Evolutionary conservation across 1,139 yeast species (phyloP).

Genomic region (Lizanozyma gosingica): DNA sequence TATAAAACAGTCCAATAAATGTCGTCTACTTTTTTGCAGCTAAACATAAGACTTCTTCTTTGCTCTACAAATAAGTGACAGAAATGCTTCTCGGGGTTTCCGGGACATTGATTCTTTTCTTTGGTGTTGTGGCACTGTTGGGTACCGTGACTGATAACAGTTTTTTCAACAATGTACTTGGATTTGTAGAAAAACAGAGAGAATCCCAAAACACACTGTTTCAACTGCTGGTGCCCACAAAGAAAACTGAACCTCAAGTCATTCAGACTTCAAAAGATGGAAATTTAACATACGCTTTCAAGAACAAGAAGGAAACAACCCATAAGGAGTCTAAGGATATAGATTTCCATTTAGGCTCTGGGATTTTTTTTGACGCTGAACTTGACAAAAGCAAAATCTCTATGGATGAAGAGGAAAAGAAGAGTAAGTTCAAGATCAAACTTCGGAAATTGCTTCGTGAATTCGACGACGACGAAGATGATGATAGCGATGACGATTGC

Average conservation of each 20-base stretch:
- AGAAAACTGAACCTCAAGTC: neutral
- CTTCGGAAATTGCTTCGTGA: constrained; percentile 6
- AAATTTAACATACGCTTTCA: neutral
- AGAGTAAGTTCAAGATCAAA: constrained; percentile 3
- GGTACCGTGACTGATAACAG: neutral
- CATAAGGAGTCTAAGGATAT: constrained; percentile 1
- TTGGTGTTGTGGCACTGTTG: neutral
- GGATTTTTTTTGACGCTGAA: constrained; percentile 14
- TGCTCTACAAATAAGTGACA: too few relatives aligned
- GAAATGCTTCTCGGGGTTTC: too few relatives aligned
- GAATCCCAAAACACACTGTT: too few relatives aligned
- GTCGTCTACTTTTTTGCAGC: too few relatives aligned
- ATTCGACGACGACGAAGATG: constrained; percentile 1
- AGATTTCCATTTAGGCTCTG: constrained; percentile 15
- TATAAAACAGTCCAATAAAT: too few relatives aligned
- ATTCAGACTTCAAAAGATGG: neutral
- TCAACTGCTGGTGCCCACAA: too few relatives aligned
- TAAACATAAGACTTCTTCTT: too few relatives aligned
- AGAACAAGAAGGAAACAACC: neutral
- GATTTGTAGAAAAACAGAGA: neutral
- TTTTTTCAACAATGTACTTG: neutral
- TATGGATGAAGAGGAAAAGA: neutral
- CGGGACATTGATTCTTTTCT: too few relatives aligned
- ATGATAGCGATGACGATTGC: constrained; percentile 1
- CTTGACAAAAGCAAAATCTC: constrained; percentile 10